These are phyloP conservation scores for Moniliophthora roreri DNA, from an alignment of 1,284 basidiomycete species.

Conservation along the genomic window DNA sequence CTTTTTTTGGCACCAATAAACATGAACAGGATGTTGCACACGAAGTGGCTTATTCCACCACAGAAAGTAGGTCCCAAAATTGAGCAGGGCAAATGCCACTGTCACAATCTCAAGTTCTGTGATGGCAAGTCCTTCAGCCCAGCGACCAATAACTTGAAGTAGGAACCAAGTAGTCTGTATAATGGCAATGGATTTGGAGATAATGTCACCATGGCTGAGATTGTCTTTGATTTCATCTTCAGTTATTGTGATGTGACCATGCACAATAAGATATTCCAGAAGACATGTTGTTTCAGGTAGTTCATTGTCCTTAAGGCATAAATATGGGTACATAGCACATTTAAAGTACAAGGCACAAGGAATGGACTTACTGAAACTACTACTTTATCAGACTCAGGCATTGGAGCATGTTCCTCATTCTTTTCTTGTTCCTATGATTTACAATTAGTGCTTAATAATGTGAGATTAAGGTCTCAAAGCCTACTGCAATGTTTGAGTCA, in stretches of 20 bases:
- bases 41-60: conserved; percentile 3
- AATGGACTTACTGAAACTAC: too few species aligned
- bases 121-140: not conserved
- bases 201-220: not conserved
- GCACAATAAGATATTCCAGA: not conserved
- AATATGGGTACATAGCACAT: not conserved
- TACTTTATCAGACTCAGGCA: too few species aligned
- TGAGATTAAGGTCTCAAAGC: too few species aligned
- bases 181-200: not conserved
- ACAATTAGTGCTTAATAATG: too few species aligned
- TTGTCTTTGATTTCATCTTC: not conserved
- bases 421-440: too few species aligned
- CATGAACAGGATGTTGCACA: not conserved
- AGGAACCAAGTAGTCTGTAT: conserved; percentile 1
- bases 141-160: not conserved
- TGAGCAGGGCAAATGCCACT: not conserved
- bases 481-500: too few species aligned
- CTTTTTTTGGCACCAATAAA: too few species aligned
- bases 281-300: not conserved
- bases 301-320: not conserved
- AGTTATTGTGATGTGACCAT: not conserved
- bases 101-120: not conserved
- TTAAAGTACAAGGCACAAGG: not conserved
- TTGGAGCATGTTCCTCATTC: too few species aligned
- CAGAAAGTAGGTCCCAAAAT: not conserved